Conservation (phyloP, 139 green algal species). For the Chlamydomonas sphaeroides region DNA sequence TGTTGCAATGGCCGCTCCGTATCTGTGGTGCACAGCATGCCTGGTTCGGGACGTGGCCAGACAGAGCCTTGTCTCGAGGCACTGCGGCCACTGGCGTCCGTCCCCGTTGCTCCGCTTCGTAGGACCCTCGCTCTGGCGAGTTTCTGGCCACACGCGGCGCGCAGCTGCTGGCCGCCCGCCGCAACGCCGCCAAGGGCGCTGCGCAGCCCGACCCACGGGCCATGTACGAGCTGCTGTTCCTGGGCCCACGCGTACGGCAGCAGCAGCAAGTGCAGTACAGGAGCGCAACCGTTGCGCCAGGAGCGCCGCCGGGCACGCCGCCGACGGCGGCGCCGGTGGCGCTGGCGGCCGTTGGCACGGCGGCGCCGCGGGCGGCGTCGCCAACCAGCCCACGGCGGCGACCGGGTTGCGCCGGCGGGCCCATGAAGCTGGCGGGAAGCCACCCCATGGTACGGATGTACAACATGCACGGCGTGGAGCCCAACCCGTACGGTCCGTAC, state of each 20-base stretch:
- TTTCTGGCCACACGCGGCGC: slow-evolving; percentile 1
- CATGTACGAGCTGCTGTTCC: slow-evolving; percentile 32
- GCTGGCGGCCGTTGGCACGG: too few species aligned
- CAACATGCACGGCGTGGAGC: not conserved
- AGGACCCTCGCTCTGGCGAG: slow-evolving; percentile 11
- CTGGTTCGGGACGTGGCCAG: too few species aligned
- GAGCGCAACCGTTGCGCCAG: not conserved
- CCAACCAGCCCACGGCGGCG: not conserved
- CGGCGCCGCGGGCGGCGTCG: too few species aligned
- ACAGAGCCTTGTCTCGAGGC: too few species aligned
- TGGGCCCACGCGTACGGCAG: slow-evolving; percentile 6
- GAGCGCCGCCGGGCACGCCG: not conserved
- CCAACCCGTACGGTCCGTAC: not conserved
- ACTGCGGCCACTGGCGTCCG: too few species aligned
- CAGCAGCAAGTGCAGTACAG: not conserved
- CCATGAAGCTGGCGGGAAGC: not conserved
- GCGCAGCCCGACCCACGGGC: slow-evolving; percentile 33
- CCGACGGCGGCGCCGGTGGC: not conserved
- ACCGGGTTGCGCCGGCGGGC: not conserved
- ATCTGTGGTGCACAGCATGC: too few species aligned
- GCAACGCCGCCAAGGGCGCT: slow-evolving; percentile 1
- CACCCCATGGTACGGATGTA: not conserved
- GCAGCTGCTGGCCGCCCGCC: not conserved
- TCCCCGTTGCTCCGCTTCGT: not conserved
- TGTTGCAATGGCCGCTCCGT: too few species aligned